Evolutionary conservation across 495 filamentous ascomycete species (phyloP), one percentile per base, ranked within the genome.

Genomic region (Neurospora sp.): DNA sequence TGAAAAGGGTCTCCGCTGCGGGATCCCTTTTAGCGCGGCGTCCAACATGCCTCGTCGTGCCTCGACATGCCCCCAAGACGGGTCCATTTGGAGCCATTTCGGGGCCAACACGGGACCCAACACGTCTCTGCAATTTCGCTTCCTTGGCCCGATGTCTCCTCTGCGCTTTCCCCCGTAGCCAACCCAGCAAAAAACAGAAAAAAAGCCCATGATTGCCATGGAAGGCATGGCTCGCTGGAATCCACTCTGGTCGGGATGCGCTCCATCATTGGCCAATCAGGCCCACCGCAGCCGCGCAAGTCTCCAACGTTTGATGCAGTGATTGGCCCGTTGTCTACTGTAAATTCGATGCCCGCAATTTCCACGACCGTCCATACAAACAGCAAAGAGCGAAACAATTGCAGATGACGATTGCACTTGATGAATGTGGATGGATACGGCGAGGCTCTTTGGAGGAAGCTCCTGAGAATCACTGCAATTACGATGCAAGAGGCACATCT

Each of bases 1-100:
- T 62, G 39, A 74, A 74, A 71, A 73, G 72, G 74, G 54, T 66
- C 54, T 66, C 54, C 54, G 54, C 54, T 66, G 54, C 54, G 54
- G 54, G 54, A 66, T 66, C 54, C 54, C 54, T 66, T 66, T 14
- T 66, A 66, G 54, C 54, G 54, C 54, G 54, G 54, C 54, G 23
- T 35, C 54, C 54, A 66, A 66, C 54, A 62, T 54, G 46, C 46
- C 46, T 54, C 20, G 42, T 18, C 54, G 10, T 54, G 46, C 46
- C 46, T 54, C 20, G 42, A 35, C 54, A 20, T 54, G 46, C 46
- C 46, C 20, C 11, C 5, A 62, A 35, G 12, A 66, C 27, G 54
- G 54, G 27, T 35, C 54, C 54, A 66, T 35, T 59, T 66, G 54
- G 27, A 18, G 14, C 54, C 54, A 35, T 35, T 35, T 35, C 12